Percentiles rank a stretch among this genome's conserved stretches.
Evolutionary conservation across 2,329 filamentous ascomycete species (phyloP).

Genomic region (Xylariaceae sp.): DNA sequence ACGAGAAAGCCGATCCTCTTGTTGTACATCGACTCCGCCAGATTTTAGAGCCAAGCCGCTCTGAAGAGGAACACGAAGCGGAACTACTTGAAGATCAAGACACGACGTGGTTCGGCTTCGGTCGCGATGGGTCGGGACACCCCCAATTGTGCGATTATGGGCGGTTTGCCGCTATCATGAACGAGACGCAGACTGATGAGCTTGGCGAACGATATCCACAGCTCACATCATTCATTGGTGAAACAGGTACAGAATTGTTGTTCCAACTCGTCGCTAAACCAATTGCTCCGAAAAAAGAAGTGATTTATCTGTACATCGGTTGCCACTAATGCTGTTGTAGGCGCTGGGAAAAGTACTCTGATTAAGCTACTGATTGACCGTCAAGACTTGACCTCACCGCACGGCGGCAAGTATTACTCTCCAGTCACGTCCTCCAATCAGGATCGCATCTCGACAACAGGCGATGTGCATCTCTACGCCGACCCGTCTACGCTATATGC

Average conservation of each 20-base stretch:
- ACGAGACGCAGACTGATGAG: slow-evolving; percentile 28
- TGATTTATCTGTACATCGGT: neutral
- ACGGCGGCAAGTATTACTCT: slow-evolving; percentile 35
- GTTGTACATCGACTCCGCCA: slow-evolving; percentile 32
- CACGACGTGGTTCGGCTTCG: slow-evolving; percentile 34
- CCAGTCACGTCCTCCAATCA: slow-evolving; percentile 44
- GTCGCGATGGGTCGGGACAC: slow-evolving; percentile 29
- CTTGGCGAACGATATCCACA: slow-evolving; percentile 33
- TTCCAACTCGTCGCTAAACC: no score
- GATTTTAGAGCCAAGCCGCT: slow-evolving; percentile 31
- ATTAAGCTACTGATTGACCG: slow-evolving; percentile 48
- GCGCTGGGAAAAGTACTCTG: slow-evolving; percentile 49
- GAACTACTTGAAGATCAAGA: slow-evolving; percentile 33
- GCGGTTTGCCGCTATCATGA: slow-evolving; percentile 43
- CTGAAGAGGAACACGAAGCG: slow-evolving; percentile 31
- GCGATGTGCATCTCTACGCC: slow-evolving; percentile 50
- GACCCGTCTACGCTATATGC: slow-evolving; percentile 42
- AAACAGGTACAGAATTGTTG: slow-evolving; percentile 31
- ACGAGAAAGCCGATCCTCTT: slow-evolving; percentile 31
- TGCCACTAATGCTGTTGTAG: slow-evolving; percentile 17
- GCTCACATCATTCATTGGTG: slow-evolving; percentile 44
- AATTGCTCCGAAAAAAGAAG: neutral
- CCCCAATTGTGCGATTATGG: slow-evolving; percentile 35
- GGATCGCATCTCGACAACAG: slow-evolving; percentile 45
- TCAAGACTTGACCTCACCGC: slow-evolving; percentile 24